phyloP scores from a whole-genome alignment of 352 stramenopile species.

The Pelagophyceae sp. region DNA sequence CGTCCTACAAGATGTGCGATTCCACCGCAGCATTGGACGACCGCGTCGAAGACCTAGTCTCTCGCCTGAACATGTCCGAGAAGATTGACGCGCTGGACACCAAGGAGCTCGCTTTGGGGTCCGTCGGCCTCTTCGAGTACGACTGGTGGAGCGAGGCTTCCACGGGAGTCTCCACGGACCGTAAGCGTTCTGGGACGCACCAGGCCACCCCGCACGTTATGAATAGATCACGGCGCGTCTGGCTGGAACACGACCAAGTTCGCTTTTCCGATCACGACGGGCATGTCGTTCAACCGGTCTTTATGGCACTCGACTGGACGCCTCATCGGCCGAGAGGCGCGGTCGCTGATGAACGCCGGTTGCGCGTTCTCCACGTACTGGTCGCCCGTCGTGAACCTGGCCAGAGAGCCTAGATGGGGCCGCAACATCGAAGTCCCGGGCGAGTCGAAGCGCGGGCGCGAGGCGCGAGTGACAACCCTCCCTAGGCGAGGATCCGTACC shows the following conservation, averaged over 20 bases:
- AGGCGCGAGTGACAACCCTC: too few relatives aligned
- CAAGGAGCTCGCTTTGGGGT: conserved; percentile 36
- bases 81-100: conserved; percentile 62
- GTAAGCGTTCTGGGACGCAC: conserved; percentile 54
- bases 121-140: conserved; percentile 59
- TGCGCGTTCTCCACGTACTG: conserved; percentile 74
- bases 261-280: conserved; percentile 70
- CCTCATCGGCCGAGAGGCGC: conserved; percentile 61
- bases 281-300: conserved; percentile 65
- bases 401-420: conserved; percentile 76
- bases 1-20: conserved; percentile 9
- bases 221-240: too few relatives aligned
- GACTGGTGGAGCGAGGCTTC: conserved; percentile 81
- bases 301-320: conserved; percentile 61
- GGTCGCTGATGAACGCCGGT: conserved; percentile 65
- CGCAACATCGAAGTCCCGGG: conserved; percentile 77
- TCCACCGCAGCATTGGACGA: not conserved
- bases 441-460: too few relatives aligned
- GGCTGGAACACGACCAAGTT: conserved; percentile 78
- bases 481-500: conserved; percentile 75
- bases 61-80: conserved; percentile 54
- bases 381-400: conserved; percentile 84
- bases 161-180: conserved; percentile 70
- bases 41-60: conserved; percentile 53
- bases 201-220: conserved; percentile 47